phyloP scores from a whole-genome alignment of 1,284 basidiomycete genomes.

The Ceratobasidium theobromae region DNA sequence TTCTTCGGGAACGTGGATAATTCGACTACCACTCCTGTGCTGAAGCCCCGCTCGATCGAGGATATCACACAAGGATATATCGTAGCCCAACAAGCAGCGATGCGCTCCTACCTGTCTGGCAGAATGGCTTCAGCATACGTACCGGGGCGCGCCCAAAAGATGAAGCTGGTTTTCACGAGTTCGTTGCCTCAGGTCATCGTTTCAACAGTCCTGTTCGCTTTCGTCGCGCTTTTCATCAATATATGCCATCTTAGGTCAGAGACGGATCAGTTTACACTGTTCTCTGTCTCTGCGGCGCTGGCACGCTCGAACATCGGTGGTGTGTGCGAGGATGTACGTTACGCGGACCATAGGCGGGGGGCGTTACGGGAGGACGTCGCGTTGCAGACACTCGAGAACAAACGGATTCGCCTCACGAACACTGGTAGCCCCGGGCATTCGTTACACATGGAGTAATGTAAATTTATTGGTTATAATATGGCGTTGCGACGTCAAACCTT shows the following conservation, averaged over 20 bases:
- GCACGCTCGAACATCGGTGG: not conserved
- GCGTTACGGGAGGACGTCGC: not conserved
- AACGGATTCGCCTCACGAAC: not conserved
- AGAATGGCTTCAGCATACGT: slow-evolving; percentile 3
- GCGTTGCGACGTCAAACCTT: not conserved
- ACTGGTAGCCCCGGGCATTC: slow-evolving; percentile 17
- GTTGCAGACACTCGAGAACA: not conserved
- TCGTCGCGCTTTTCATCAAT: slow-evolving; percentile 17
- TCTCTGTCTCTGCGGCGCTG: slow-evolving; percentile 14
- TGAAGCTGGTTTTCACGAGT: slow-evolving; percentile 18
- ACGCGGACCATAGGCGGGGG: not conserved
- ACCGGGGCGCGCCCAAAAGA: slow-evolving; percentile 14
- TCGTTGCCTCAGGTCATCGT: slow-evolving; percentile 18
- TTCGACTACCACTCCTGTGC: not conserved
- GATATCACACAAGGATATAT: slow-evolving; percentile 10
- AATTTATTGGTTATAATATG: not conserved
- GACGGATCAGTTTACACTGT: slow-evolving; percentile 22
- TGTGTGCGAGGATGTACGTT: slow-evolving; percentile 16
- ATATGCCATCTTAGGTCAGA: slow-evolving; percentile 6
- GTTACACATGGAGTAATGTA: slow-evolving; percentile 14
- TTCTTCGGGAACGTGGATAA: slow-evolving; percentile 11
- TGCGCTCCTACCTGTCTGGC: slow-evolving; percentile 20
- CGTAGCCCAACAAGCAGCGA: slow-evolving; percentile 20
- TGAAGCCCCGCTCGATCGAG: not conserved
- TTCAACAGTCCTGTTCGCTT: slow-evolving; percentile 18